A percentile compares a stretch with the other conserved stretches of the same genome.
Conservation (phyloP, 2,329 filamentous ascomycete species). For the Colletotrichum brevisporum region DNA sequence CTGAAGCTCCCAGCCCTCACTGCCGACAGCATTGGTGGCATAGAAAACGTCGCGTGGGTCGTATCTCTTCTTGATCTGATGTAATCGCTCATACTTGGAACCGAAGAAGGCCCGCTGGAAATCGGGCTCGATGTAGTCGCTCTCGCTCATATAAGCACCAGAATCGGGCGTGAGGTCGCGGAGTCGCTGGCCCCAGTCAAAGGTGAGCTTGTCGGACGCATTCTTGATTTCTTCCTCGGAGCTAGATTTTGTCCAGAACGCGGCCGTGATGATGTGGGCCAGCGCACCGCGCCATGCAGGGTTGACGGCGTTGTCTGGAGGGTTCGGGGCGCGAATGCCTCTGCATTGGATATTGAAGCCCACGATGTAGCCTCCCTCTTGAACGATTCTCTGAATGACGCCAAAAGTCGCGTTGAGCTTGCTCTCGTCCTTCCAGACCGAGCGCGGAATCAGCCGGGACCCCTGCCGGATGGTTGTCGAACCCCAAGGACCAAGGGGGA, state of each 20-base stretch:
- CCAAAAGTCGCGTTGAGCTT: slow-evolving; percentile 51
- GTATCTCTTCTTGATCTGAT: slow-evolving; percentile 46
- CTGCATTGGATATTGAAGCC: slow-evolving; percentile 46
- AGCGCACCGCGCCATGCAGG: slow-evolving; percentile 61
- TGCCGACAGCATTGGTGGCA: slow-evolving; percentile 44
- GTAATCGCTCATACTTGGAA: slow-evolving; percentile 44
- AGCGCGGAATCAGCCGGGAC: slow-evolving; percentile 40
- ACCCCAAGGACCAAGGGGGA: slow-evolving; percentile 36
- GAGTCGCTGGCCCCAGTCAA: slow-evolving; percentile 48
- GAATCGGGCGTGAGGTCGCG: slow-evolving; percentile 43
- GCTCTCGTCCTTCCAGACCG: slow-evolving; percentile 35
- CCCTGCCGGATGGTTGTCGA: slow-evolving; percentile 19
- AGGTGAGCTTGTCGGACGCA: slow-evolving; percentile 47
- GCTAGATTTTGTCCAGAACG: not conserved
- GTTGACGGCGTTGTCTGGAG: slow-evolving; percentile 52
- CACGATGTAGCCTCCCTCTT: slow-evolving; percentile 45
- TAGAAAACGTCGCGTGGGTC: slow-evolving; percentile 48
- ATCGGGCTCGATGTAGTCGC: slow-evolving; percentile 47
- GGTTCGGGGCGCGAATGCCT: slow-evolving; percentile 39
- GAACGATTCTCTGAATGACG: slow-evolving; percentile 43
- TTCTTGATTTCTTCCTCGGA: not conserved
- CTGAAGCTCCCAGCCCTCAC: slow-evolving; percentile 40
- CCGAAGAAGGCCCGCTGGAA: slow-evolving; percentile 49
- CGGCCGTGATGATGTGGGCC: slow-evolving; percentile 50
- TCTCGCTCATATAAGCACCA: slow-evolving; percentile 49